Evolutionary conservation across 305 asterid species (phyloP).

Genomic region (Fraxinus dipetala): DNA sequence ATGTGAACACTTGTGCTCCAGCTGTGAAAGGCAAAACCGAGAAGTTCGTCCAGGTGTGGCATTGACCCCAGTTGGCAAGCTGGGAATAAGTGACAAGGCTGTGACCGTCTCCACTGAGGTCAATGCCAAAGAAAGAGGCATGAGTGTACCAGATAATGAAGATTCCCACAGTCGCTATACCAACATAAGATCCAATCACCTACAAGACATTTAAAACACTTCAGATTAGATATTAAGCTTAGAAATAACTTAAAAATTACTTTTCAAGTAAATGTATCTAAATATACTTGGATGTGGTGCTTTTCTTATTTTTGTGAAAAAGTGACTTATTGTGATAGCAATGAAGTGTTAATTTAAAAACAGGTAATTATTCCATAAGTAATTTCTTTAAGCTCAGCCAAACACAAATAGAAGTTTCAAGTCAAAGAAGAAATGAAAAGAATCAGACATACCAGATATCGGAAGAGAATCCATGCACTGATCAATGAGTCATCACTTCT

Average conservation of each 20-base stretch:
- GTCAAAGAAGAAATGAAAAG: background rate
- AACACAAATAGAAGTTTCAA: background rate
- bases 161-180: constrained; percentile 87
- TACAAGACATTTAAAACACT: constrained; percentile 23
- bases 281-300: background rate
- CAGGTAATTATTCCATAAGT: too few species aligned
- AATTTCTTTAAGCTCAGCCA: background rate
- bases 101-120: constrained; percentile 86
- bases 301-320: background rate
- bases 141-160: constrained; percentile 88
- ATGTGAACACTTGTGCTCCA: constrained; percentile 49
- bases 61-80: constrained; percentile 87
- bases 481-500: constrained; percentile 90
- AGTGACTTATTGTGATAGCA: background rate
- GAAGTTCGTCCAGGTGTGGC: constrained; percentile 78
- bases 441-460: constrained; percentile 58
- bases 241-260: background rate
- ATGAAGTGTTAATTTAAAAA: too few species aligned
- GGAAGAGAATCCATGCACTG: constrained; percentile 91
- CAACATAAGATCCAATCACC: constrained; percentile 92
- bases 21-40: constrained; percentile 81
- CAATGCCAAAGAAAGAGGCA: constrained; percentile 82
- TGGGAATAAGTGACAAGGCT: constrained; percentile 84
- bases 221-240: background rate
- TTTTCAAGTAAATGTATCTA: background rate